phyloP scores from a whole-genome alignment of 331 rosid genomes.

The Pyracantha coccinea region DNA sequence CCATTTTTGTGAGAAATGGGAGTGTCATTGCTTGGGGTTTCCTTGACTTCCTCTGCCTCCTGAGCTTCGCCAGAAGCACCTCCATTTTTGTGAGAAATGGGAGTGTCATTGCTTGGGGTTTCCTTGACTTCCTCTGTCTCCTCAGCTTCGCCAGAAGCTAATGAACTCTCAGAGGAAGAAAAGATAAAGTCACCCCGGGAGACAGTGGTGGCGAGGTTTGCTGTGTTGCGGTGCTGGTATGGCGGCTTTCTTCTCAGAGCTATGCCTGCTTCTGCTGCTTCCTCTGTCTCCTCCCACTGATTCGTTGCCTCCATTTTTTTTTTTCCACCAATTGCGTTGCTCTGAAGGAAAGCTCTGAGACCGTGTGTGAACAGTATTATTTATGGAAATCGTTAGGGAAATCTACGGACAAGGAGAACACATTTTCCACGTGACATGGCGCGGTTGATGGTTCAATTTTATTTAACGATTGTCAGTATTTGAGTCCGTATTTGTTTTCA shows the following conservation, averaged over 20 bases:
- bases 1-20: slow-evolving; percentile 1
- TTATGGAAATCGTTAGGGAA: no score
- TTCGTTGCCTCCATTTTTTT: slow-evolving; percentile 16
- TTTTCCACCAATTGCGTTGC: background rate
- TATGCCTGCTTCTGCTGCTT: background rate
- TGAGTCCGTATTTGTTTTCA: no score
- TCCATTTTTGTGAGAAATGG: slow-evolving; percentile 6
- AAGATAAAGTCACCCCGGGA: background rate
- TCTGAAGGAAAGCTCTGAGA: background rate
- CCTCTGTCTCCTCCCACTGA: slow-evolving; percentile 11
- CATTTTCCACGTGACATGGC: no score
- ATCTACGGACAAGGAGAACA: no score
- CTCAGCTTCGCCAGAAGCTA: background rate
- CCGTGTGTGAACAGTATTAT: background rate
- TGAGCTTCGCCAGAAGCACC: slow-evolving; percentile 1
- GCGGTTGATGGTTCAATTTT: no score
- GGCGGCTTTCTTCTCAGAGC: slow-evolving; percentile 8
- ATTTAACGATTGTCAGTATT: no score
- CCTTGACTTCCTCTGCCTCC: background rate
- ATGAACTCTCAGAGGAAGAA: background rate
- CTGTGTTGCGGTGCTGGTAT: background rate
- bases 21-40: background rate
- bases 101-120: background rate
- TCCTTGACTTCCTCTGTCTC: background rate
- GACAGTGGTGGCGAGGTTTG: background rate